phyloP scores from a whole-genome alignment of 139 green algal genomes.

The Chlorella ohadii region DNA sequence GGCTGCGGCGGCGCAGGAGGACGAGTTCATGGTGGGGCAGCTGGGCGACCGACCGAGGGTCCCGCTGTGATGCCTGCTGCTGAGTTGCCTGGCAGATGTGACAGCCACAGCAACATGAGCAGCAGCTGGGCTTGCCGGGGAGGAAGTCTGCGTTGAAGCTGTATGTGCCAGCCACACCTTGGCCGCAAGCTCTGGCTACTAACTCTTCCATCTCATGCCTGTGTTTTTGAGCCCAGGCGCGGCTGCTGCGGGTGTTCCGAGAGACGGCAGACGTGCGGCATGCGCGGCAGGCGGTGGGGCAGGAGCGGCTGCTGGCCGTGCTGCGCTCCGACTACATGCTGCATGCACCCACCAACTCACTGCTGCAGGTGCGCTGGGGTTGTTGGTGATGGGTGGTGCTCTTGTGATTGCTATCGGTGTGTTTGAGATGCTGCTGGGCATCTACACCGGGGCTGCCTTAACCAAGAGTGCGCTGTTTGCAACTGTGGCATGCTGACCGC shows the following conservation, averaged over 20 bases:
- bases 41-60: not conserved
- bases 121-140: too few relatives aligned
- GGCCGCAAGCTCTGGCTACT: too few relatives aligned
- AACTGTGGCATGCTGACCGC: too few relatives aligned
- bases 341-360: conserved; percentile 77
- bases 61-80: too few relatives aligned
- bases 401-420: too few relatives aligned
- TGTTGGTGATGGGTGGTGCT: not conserved
- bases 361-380: conserved; percentile 80
- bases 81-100: not conserved
- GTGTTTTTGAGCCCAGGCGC: conserved; percentile 2
- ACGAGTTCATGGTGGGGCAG: conserved; percentile 84
- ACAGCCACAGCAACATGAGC: too few relatives aligned
- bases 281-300: not conserved
- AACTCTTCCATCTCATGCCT: not conserved
- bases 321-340: conserved; percentile 99
- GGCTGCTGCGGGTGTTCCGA: conserved; percentile 61
- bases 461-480: not conserved
- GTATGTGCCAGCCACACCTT: too few relatives aligned
- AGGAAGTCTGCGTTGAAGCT: too few relatives aligned
- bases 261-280: conserved; percentile 27
- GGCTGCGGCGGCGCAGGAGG: conserved; percentile 62
- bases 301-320: conserved; percentile 80
- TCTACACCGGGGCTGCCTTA: too few relatives aligned
- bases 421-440: too few relatives aligned